Evolutionary conservation across 371 early-diverging fungal genomes (phyloP), one percentile per base, ranked within the genome.

Genomic region (Rhizopus sp.): DNA sequence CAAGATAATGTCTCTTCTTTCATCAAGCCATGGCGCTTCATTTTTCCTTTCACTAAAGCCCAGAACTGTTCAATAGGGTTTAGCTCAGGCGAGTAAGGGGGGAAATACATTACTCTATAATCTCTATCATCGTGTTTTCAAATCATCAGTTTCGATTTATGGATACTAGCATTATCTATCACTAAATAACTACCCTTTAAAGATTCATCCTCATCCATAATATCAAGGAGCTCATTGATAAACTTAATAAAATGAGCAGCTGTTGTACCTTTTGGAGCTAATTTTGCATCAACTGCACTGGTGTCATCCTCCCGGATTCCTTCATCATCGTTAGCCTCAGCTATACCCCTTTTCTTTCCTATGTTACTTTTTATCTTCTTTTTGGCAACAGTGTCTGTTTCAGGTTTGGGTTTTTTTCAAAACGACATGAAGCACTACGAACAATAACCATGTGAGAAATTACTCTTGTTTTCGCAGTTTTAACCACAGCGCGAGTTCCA

Each of bases 51-150:
- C 15, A 55, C 44, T 34, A 33, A 31, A 12, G 46, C 55, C 45
- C 34, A 55, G 44, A 45, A 45, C 33, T 55, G 55, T 39, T 49
- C 38, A 57, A 51, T 61, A 44, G 52, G 31, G 50, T 35, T 60
- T 10, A 60, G 17, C 33, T 60, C 60, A 40, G 50, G 60, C 16
- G 51, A 38, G 31, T 39, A 52, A 23, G 2, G 23, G 23, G 2
- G 23, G 23, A 23, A 7, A 49, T 44, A 51, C 34, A 57, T 57
- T 49, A 57, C 57, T 57, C 37, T 48, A 57, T 57, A 57, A 15
- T 39, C 48, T 57, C 50, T 57, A 57, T 39, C 38, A 40, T 57
- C 50, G 16, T 49, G 49, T 57, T 57, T 57, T 57, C 50, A 16
- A 41, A 57, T 50, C 50, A 57, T 50, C 32, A 39, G 57, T 57